Evolutionary conservation across 371 early-diverging fungal species (phyloP), one percentile per base, ranked within the genome.

Genomic region (Rhizoclosmatium hyalinum): DNA sequence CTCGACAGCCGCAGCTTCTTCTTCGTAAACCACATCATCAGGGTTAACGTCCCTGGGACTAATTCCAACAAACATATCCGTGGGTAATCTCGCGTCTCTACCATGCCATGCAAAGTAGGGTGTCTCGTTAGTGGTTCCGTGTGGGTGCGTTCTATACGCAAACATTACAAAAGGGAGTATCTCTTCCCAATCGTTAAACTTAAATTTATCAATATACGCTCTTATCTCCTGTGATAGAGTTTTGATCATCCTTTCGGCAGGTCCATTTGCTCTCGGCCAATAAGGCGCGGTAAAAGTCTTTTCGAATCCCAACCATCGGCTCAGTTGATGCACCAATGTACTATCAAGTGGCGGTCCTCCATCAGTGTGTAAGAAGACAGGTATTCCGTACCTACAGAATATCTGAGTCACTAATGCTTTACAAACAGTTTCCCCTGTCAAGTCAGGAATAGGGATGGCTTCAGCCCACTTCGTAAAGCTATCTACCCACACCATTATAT

Each of bases 231-330:
- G 32, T 32, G 57, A n/a, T 10, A 73, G 32, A 14, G 74, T 66
- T 45, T 73, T 73, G 57, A 55, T 73, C 21, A 73, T 56, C 14
- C 74, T 32, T 55, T 73, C 74, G 17, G 47, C 67, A 6, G 66
- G 44, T 3, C 74, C 74, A 45, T 73, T 73, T 19, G 74, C 74
- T 32, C 58, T 53, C 8, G 74, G 67, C 67, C 65, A 66, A 41
- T 73, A 66, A 5, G 56, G 39, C n/a, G 65, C 32, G 32, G 32
- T 66, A 43, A 73, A 66, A 0, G 50, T n/a, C 64, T 64, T 70
- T 6, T 24, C 24, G 44, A 45, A 21, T 17, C 65, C 65, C 19
- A 72, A 65, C 10, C 45, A 14, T 21, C 12, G 5, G 17, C 62
- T 19, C 42, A 72, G 54, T 24, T 55, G 14, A 14, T 24, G n/a